Percentiles rank a stretch among this genome's conserved stretches.
Conservation (phyloP, 139 green algal species). For the Tetratostichococcus sp. region DNA sequence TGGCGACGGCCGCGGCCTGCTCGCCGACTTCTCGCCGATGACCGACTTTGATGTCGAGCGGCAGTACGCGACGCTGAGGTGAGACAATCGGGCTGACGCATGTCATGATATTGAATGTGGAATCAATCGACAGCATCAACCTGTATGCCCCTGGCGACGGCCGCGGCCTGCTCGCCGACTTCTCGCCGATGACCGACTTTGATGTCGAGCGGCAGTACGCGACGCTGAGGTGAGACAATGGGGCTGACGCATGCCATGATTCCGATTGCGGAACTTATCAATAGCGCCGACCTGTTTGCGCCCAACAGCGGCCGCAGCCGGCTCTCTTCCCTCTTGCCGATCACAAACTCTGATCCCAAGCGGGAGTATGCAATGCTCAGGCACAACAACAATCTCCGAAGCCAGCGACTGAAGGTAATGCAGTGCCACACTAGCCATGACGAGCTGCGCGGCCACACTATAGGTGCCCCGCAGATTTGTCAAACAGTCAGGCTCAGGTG, state of each 20-base stretch:
- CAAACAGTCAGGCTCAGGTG: too few relatives aligned
- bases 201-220: slow-evolving; percentile 32
- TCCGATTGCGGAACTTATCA: too few relatives aligned
- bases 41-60: slow-evolving; percentile 52
- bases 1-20: slow-evolving; percentile 16
- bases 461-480: too few relatives aligned
- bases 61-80: slow-evolving; percentile 48
- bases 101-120: too few relatives aligned
- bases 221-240: slow-evolving; percentile 36
- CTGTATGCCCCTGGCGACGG: slow-evolving; percentile 24
- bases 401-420: too few relatives aligned
- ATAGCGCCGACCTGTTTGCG: slow-evolving; percentile 53
- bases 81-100: slow-evolving; percentile 10
- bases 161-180: slow-evolving; percentile 48
- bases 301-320: slow-evolving; percentile 14
- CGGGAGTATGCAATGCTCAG: slow-evolving; percentile 48
- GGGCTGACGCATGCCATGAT: slow-evolving; percentile 13
- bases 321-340: slow-evolving; percentile 53
- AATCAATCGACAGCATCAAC: slow-evolving; percentile 74
- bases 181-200: slow-evolving; percentile 63
- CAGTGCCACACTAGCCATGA: too few relatives aligned
- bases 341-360: slow-evolving; percentile 56
- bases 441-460: too few relatives aligned
- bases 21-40: slow-evolving; percentile 61
- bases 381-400: too few relatives aligned